Evolutionary conservation across 2,329 filamentous ascomycete species (phyloP).

Genomic region (Scytalidium lignicola): DNA sequence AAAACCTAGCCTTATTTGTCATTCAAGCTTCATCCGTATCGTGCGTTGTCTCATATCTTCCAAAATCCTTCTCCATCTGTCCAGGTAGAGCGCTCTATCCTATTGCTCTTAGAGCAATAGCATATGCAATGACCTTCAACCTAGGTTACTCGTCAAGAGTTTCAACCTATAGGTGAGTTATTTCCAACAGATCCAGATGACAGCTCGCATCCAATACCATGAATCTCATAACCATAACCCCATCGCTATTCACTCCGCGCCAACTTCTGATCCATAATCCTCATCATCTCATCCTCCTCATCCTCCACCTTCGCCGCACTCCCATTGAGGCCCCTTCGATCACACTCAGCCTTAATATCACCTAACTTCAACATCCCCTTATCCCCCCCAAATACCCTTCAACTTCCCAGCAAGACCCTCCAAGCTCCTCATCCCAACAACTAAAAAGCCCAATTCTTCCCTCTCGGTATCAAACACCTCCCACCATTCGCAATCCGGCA

Average conservation of each 20-base stretch:
- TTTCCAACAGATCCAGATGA: no score
- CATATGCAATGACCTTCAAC: no score
- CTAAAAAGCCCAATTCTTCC: constrained; percentile 89
- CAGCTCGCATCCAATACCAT: background rate
- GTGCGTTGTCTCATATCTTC: no score
- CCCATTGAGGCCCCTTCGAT: constrained; percentile 10
- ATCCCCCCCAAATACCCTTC: constrained; percentile 15
- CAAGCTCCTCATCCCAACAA: constrained; percentile 78
- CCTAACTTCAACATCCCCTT: constrained; percentile 17
- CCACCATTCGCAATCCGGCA: constrained; percentile 91
- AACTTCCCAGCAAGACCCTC: constrained; percentile 45
- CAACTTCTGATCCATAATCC: background rate
- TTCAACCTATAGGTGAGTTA: no score
- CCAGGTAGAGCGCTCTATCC: no score
- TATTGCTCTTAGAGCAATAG: no score
- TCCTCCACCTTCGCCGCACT: constrained; percentile 19
- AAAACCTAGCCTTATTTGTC: no score
- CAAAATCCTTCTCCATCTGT: no score
- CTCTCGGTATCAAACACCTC: constrained; percentile 95
- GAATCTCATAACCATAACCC: background rate
- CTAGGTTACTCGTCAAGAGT: no score
- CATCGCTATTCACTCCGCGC: background rate
- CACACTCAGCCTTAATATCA: constrained; percentile 18
- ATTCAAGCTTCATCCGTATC: no score
- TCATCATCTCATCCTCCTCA: constrained; percentile 21